phyloP scores from a whole-genome alignment of 2,329 filamentous ascomycete genomes.

The Pyrenophora tritici-repentis region DNA sequence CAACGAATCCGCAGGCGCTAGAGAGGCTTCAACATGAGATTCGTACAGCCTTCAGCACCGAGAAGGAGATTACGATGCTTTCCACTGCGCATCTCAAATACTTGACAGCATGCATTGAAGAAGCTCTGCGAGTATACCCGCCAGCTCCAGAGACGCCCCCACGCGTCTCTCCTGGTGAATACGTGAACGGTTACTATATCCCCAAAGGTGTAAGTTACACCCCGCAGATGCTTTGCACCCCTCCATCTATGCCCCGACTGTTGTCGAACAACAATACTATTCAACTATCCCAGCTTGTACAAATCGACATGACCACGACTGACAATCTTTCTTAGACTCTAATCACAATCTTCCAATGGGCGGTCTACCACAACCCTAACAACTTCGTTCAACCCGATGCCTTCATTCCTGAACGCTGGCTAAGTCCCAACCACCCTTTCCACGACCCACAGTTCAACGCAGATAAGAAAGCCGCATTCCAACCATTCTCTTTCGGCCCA shows the following conservation, averaged over 20 bases:
- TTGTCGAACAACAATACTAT: too few species aligned
- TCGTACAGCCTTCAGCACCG: neutral
- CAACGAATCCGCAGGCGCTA: neutral
- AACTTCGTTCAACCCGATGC: neutral
- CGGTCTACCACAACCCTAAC: neutral
- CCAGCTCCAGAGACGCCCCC: neutral
- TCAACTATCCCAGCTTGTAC: too few species aligned
- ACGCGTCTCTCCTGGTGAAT: neutral
- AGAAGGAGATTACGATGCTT: neutral
- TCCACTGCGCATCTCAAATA: neutral
- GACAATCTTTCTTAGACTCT: too few species aligned
- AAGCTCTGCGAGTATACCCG: neutral
- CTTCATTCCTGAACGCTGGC: neutral
- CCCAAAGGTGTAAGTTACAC: slow-evolving; percentile 1
- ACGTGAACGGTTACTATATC: neutral
- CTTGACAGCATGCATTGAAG: neutral
- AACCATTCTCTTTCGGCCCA: neutral
- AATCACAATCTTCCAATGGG: too few species aligned
- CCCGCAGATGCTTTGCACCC: too few species aligned
- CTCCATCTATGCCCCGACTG: too few species aligned
- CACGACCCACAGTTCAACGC: neutral
- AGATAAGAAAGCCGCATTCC: neutral
- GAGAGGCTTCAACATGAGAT: neutral
- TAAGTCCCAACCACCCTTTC: too few species aligned
- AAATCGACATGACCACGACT: too few species aligned